phyloP scores from a whole-genome alignment of 2,329 filamentous ascomycete species.

The Colletotrichum lentis region DNA sequence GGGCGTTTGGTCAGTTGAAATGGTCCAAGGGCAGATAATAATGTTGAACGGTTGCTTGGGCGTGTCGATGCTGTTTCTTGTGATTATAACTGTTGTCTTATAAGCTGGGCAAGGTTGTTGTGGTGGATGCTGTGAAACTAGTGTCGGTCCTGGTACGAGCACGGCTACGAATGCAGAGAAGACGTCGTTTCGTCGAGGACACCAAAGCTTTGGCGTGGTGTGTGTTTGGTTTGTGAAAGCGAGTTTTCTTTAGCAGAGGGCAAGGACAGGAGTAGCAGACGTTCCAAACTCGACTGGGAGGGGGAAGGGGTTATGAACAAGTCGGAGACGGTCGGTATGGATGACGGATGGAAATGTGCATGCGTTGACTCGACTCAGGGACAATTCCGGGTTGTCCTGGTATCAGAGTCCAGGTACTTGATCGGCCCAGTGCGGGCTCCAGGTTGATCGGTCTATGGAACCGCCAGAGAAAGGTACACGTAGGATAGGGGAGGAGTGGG shows the following conservation, averaged over 20 bases:
- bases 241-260: background rate
- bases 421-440: slow-evolving; percentile 21
- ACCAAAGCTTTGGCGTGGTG: background rate
- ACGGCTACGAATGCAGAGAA: background rate
- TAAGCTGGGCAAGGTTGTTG: slow-evolving; percentile 7
- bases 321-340: slow-evolving; percentile 7
- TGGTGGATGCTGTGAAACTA: background rate
- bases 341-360: slow-evolving; percentile 20
- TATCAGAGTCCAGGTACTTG: slow-evolving; percentile 25
- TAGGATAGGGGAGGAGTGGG: slow-evolving; percentile 8
- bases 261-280: slow-evolving; percentile 8
- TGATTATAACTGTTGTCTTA: slow-evolving; percentile 30
- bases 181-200: background rate
- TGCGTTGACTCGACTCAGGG: slow-evolving; percentile 35
- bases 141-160: background rate
- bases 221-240: background rate
- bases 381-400: slow-evolving; percentile 34
- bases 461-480: slow-evolving; percentile 8
- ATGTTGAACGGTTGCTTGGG: slow-evolving; percentile 2
- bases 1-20: background rate
- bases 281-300: background rate
- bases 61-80: slow-evolving; percentile 21
- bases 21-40: background rate
- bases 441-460: slow-evolving; percentile 19
- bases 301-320: slow-evolving; percentile 25